Base-by-base conservation (phyloP, 2,329 filamentous ascomycete genomes). In the Paecilomyces fulvus region DNA sequence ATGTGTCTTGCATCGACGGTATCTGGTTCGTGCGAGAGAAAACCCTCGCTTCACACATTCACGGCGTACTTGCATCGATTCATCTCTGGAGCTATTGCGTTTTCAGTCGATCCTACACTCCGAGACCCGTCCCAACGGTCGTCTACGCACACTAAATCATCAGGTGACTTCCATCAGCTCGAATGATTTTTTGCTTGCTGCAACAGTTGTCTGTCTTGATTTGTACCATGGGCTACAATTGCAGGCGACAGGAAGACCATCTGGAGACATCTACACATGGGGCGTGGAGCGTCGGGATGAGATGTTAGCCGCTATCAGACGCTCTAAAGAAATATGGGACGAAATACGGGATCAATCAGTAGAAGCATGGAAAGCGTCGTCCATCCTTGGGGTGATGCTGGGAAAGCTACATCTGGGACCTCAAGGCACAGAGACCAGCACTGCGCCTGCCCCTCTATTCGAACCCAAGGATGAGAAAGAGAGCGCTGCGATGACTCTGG, bases 1-100 rank as follows among this genome's bases (percentile, higher is more conserved):
- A 64, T 95, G 90, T 65, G 83, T 96, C 21, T 81, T 99, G 43
- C 94, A 99, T 71, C 83, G 91, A 53, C 91, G 91, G 61, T 96
- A 94, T 70, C 81, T 96, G 57, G 79, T 83, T n/a, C 83, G 86
- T 58, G 89, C 91, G 4, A 80, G 88, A 51, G 83, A 88, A 58
- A 94, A 92, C 64, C 79, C 88, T 9, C 83, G 91, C 8, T 97
- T 95, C 66, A 83, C 85, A 8, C 90, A 94, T 67, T 96, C 91
- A 2, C 83, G 92, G 30, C 85, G 86, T 46, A 87, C 86, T 21
- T 94, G 90, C 60, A 87, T 97, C 46, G 90, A 96, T 65, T 89
- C 92, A 1, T 90, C 91, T 0, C 80, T 96, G 79, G 86, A 88
- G 61, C 85, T 95, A 51, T 79, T 99, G 46, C 80, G 82, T 23